Evolutionary conservation across 371 early-diverging fungal species (phyloP).

Genomic region (Mortierella sp.): DNA sequence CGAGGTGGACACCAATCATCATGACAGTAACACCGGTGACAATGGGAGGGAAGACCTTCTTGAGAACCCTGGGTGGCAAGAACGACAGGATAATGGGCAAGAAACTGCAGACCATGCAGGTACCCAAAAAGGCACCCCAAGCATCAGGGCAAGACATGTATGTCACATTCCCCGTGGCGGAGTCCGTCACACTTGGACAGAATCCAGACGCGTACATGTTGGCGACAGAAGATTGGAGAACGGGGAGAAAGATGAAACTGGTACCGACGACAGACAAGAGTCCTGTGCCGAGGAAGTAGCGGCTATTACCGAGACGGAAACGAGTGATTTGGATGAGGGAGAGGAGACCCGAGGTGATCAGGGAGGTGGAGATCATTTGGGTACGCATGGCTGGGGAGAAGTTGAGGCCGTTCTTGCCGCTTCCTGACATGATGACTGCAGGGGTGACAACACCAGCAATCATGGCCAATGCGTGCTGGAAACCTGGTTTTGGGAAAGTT

Average conservation of each 20-base stretch:
- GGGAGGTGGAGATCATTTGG: slow-evolving; percentile 69
- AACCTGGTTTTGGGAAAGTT: slow-evolving; percentile 37
- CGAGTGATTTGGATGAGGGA: slow-evolving; percentile 74
- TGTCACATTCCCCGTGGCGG: slow-evolving; percentile 60
- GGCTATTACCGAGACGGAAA: slow-evolving; percentile 62
- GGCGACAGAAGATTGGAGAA: slow-evolving; percentile 55
- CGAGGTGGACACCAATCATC: slow-evolving; percentile 71
- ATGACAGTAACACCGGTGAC: slow-evolving; percentile 73
- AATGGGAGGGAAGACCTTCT: slow-evolving; percentile 72
- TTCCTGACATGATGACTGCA: slow-evolving; percentile 68
- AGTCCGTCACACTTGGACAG: slow-evolving; percentile 23
- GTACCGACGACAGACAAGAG: slow-evolving; percentile 71
- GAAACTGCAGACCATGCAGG: slow-evolving; percentile 69
- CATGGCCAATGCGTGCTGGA: slow-evolving; percentile 75
- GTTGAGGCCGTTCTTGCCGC: slow-evolving; percentile 66
- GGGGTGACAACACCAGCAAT: slow-evolving; percentile 74
- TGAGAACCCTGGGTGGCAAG: slow-evolving; percentile 67
- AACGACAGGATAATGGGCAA: slow-evolving; percentile 70
- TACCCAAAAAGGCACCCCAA: slow-evolving; percentile 75
- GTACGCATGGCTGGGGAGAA: slow-evolving; percentile 63
- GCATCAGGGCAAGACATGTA: slow-evolving; percentile 69
- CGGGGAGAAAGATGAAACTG: slow-evolving; percentile 68
- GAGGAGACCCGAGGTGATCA: slow-evolving; percentile 67
- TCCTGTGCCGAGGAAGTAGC: slow-evolving; percentile 70
- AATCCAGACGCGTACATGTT: slow-evolving; percentile 58